These are phyloP conservation scores for Lepiota subincarnata DNA, from an alignment of 768 basidiomycete species.

Conservation along the genomic window DNA sequence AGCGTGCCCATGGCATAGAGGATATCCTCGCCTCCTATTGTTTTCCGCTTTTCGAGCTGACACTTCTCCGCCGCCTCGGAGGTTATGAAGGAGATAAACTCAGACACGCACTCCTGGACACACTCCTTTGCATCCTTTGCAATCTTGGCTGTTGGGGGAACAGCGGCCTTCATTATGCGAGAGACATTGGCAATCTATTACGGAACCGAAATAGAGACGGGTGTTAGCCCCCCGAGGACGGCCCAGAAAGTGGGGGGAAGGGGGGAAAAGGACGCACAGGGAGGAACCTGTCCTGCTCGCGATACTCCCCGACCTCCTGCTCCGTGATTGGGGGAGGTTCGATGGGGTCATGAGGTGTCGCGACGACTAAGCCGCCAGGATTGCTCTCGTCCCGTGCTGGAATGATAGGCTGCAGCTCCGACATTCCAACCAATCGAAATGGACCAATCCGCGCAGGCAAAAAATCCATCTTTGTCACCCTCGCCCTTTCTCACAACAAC, in stretches of 20 bases:
- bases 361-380: slow-evolving; percentile 28
- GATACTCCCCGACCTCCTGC: slow-evolving; percentile 89
- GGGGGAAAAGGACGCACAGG: slow-evolving; percentile 52
- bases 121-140: slow-evolving; percentile 98
- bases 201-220: background rate
- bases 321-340: slow-evolving; percentile 79
- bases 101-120: slow-evolving; percentile 96
- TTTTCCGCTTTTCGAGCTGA: slow-evolving; percentile 93
- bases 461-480: background rate
- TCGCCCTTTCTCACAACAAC: background rate
- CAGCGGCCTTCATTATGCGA: slow-evolving; percentile 91
- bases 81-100: slow-evolving; percentile 98
- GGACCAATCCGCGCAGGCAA: slow-evolving; percentile 7
- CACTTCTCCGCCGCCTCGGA: slow-evolving; percentile 96
- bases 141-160: slow-evolving; percentile 90
- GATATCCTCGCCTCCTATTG: slow-evolving; percentile 97
- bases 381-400: slow-evolving; percentile 33
- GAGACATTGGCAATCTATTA: slow-evolving; percentile 94
- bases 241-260: background rate
- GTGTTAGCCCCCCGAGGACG: background rate
- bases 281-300: slow-evolving; percentile 93
- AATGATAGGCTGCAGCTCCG: slow-evolving; percentile 41
- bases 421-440: slow-evolving; percentile 14
- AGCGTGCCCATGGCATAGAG: slow-evolving; percentile 89
- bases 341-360: slow-evolving; percentile 38